phyloP scores from a whole-genome alignment of 352 stramenopile species.

The Phytophthora ramorum region DNA sequence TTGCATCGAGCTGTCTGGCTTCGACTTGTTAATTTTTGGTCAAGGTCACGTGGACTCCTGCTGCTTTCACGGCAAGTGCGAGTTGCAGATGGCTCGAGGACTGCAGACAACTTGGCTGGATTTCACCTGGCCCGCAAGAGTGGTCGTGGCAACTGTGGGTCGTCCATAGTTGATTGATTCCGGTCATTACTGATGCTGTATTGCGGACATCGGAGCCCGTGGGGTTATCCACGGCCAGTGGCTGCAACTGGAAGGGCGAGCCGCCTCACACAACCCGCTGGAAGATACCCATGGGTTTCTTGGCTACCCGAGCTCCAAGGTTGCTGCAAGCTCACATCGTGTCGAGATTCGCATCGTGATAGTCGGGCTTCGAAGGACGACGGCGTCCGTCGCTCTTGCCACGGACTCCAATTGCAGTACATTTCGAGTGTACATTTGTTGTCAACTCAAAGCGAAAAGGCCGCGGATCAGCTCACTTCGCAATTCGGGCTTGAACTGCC shows the following conservation, averaged over 20 bases:
- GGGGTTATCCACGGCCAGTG: neutral
- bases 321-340: slow-evolving; percentile 17
- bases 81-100: slow-evolving; percentile 2
- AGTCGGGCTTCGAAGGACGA: slow-evolving; percentile 22
- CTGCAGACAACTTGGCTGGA: slow-evolving; percentile 4
- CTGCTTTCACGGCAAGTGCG: slow-evolving; percentile 12
- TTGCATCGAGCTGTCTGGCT: slow-evolving; percentile 2
- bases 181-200: slow-evolving; percentile 14
- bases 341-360: slow-evolving; percentile 11
- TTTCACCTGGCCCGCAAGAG: slow-evolving; percentile 7
- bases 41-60: neutral
- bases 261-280: slow-evolving; percentile 27
- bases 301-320: slow-evolving; percentile 7
- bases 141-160: neutral
- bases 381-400: neutral
- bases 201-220: neutral
- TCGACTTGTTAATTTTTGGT: slow-evolving; percentile 11
- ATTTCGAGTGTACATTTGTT: neutral
- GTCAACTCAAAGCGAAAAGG: neutral
- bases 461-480: neutral
- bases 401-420: neutral
- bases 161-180: slow-evolving; percentile 14
- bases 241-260: slow-evolving; percentile 11
- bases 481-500: slow-evolving; percentile 8
- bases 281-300: slow-evolving; percentile 18